A percentile compares a stretch with the other conserved stretches of the same genome.
Conservation (phyloP, 2,329 filamentous ascomycete species). For the Trematosphaeria pertusa region DNA sequence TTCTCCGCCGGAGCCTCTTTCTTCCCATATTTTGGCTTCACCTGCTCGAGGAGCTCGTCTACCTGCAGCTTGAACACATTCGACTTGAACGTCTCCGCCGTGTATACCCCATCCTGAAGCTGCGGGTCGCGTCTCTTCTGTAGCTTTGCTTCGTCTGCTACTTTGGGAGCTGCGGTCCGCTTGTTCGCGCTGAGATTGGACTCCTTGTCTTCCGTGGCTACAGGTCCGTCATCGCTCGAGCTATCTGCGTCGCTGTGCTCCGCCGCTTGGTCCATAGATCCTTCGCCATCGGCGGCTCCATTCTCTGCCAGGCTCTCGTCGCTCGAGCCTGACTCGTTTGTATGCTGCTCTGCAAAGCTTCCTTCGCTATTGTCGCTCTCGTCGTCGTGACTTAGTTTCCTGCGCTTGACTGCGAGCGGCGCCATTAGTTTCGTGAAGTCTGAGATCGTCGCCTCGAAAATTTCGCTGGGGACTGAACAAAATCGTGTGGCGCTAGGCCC, state of each 20-base stretch:
- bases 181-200: constrained; percentile 4
- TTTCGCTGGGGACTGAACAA: constrained; percentile 3
- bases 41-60: constrained; percentile 66
- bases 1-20: constrained; percentile 60
- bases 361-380: constrained; percentile 35
- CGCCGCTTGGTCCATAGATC: constrained; percentile 19
- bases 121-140: constrained; percentile 31
- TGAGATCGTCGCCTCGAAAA: neutral
- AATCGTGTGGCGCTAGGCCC: constrained; percentile 14
- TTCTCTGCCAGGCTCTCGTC: constrained; percentile 19
- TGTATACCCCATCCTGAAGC: constrained; percentile 51
- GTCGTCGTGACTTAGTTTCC: constrained; percentile 54
- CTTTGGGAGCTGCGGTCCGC: constrained; percentile 1
- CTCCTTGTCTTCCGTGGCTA: constrained; percentile 20
- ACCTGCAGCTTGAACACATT: constrained; percentile 73
- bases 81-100: constrained; percentile 67
- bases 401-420: constrained; percentile 52
- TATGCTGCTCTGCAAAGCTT: constrained; percentile 31
- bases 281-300: too few relatives aligned
- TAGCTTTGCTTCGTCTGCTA: constrained; percentile 17
- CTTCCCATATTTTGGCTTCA: constrained; percentile 65
- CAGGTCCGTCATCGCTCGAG: constrained; percentile 15
- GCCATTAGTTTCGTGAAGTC: constrained; percentile 35
- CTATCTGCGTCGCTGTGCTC: constrained; percentile 18
- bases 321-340: constrained; percentile 13